Conservation (phyloP, 148 eudicot species). For the Chenopodium formosanum region DNA sequence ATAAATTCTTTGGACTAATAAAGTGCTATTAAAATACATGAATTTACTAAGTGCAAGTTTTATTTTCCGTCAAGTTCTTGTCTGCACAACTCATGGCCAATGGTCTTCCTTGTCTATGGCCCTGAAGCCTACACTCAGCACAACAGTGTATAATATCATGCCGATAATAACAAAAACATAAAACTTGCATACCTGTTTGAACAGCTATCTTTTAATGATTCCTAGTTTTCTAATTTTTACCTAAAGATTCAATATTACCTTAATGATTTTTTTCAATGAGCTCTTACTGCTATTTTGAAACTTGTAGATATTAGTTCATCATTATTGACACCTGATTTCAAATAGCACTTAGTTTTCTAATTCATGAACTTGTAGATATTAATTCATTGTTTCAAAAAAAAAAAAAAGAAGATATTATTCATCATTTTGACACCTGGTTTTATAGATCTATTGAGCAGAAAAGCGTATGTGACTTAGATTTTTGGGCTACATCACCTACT, state of each 20-base stretch:
- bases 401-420: too few relatives aligned
- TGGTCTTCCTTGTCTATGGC: neutral
- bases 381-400: too few relatives aligned
- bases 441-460: constrained; percentile 30
- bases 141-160: neutral
- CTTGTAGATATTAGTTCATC: too few relatives aligned
- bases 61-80: neutral
- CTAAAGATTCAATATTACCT: neutral
- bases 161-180: neutral
- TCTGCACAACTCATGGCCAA: neutral
- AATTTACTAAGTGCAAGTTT: neutral
- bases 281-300: neutral
- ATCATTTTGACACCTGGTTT: constrained; percentile 3
- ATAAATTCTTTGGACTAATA: constrained; percentile 4
- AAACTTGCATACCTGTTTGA: neutral
- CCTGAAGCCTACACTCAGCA: neutral
- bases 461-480: constrained; percentile 21
- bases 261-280: neutral
- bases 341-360: too few relatives aligned
- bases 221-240: neutral
- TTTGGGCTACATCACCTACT: constrained; percentile 37
- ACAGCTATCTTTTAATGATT: neutral
- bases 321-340: neutral
- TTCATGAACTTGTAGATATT: too few relatives aligned
- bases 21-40: neutral